Base-by-base conservation (phyloP, 2,329 filamentous ascomycete species). In the Aspergillus versicolor region DNA sequence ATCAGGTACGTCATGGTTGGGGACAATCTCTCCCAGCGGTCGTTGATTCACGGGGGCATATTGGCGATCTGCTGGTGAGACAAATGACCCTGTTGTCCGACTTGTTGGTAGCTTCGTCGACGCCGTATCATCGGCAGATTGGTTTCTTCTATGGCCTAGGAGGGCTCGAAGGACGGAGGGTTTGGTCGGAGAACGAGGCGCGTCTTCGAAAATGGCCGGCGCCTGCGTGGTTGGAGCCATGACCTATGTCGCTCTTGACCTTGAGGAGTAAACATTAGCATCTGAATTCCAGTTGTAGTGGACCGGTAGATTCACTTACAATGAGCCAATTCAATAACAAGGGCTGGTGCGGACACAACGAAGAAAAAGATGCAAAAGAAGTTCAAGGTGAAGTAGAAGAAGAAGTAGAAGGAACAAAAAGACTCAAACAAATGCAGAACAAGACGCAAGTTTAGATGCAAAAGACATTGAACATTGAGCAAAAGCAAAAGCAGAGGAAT, bases 151-250 rank as follows among this genome's bases (percentile, higher is more conserved):
- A 65, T 82, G 77, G 56, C 70, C 69, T 67, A 85, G 79, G 55
- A 85, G 78, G 19, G 82, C 81, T 66, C 79, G 81, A 59, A 86
- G 73, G 43, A 80, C 75, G 38, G 78, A 79, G 8, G 81, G 73
- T 56, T 71, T 75, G 41, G 69, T 65, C 11, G 69, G 67, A 17
- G 64, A 59, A 54, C 68, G 69, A 58, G 65, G 68, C 49, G 71
- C 67, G 62, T 76, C 73, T 48, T 75, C 72, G 61, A 76, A 75
- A 56, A 74, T 75, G 51, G 66, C 61, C 12, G 70, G 67, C 52
- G 63, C 62, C 55, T 70, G 61, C 43, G 66, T 63, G 61, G 53
- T 68, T 47, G 68, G 61, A 54, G 72, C 66, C 73, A 75, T 75
- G 57, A 65, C 62, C 58, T 63, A 61, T 69, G 55, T 58, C 62